These are phyloP conservation scores for Edaphochlamys debaryana DNA, from an alignment of 139 green algal genomes.

Conservation along the genomic window DNA sequence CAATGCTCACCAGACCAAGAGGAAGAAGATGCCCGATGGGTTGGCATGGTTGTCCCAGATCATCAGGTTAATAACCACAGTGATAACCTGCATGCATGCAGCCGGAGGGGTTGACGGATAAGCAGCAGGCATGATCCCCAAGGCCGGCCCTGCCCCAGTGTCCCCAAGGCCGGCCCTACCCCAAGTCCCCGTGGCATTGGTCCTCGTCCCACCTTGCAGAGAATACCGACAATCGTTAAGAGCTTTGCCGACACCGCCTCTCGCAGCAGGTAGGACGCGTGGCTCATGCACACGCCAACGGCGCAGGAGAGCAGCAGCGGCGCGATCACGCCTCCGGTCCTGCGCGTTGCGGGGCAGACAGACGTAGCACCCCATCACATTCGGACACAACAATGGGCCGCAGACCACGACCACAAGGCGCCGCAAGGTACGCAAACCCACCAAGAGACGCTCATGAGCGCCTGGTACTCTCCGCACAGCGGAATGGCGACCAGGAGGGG, in stretches of 20 bases:
- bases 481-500: background rate
- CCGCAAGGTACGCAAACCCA: no score
- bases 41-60: constrained; percentile 59
- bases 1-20: constrained; percentile 42
- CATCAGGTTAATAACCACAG: constrained; percentile 51
- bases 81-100: constrained; percentile 36
- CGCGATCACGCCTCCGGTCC: no score
- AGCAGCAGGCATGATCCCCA: background rate
- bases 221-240: constrained; percentile 87
- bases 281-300: constrained; percentile 68
- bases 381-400: no score
- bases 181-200: no score
- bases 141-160: background rate
- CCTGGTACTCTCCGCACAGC: constrained; percentile 31
- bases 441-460: constrained; percentile 41
- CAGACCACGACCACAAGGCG: no score
- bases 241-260: constrained; percentile 74
- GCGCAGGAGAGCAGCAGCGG: constrained; percentile 74
- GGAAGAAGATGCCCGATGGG: constrained; percentile 36
- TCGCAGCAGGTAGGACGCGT: constrained; percentile 76
- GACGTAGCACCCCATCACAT: no score
- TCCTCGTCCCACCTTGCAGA: constrained; percentile 78
- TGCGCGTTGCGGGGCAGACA: no score
- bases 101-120: no score
- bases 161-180: no score